Evolutionary conservation across 2,329 filamentous ascomycete genomes (phyloP).

Genomic region (Neofusicoccum laricinum): DNA sequence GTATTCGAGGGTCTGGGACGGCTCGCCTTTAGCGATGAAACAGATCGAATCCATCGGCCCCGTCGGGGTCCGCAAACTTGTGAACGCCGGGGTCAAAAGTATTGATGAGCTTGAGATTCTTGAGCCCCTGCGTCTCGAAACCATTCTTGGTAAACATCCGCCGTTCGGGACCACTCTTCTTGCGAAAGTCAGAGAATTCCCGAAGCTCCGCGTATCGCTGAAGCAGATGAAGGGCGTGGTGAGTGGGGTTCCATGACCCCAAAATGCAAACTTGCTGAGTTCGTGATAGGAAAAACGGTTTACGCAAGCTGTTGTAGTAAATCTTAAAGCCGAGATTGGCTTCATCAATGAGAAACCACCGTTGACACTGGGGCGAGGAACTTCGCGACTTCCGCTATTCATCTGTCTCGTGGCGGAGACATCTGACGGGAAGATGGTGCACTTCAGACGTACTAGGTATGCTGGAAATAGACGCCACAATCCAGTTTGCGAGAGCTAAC

Average conservation of each 20-base stretch:
- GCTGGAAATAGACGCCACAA: background rate
- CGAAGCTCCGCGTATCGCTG: slow-evolving; percentile 58
- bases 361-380: slow-evolving; percentile 60
- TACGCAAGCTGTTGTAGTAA: slow-evolving; percentile 52
- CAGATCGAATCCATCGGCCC: slow-evolving; percentile 78
- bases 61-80: slow-evolving; percentile 71
- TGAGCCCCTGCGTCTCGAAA: slow-evolving; percentile 72
- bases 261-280: slow-evolving; percentile 19
- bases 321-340: slow-evolving; percentile 64
- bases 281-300: slow-evolving; percentile 15
- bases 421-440: slow-evolving; percentile 64
- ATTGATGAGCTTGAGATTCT: slow-evolving; percentile 67
- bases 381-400: slow-evolving; percentile 49
- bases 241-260: background rate
- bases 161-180: slow-evolving; percentile 75
- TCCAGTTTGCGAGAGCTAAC: background rate
- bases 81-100: slow-evolving; percentile 65
- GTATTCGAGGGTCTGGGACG: slow-evolving; percentile 76
- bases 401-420: slow-evolving; percentile 73
- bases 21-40: slow-evolving; percentile 73
- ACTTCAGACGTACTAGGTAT: slow-evolving; percentile 63
- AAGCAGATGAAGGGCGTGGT: slow-evolving; percentile 49
- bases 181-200: slow-evolving; percentile 66
- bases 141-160: slow-evolving; percentile 72
- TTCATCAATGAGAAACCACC: slow-evolving; percentile 66